phyloP scores from a whole-genome alignment of 139 green algal genomes.

The Tetradesmus lagerheimii region DNA sequence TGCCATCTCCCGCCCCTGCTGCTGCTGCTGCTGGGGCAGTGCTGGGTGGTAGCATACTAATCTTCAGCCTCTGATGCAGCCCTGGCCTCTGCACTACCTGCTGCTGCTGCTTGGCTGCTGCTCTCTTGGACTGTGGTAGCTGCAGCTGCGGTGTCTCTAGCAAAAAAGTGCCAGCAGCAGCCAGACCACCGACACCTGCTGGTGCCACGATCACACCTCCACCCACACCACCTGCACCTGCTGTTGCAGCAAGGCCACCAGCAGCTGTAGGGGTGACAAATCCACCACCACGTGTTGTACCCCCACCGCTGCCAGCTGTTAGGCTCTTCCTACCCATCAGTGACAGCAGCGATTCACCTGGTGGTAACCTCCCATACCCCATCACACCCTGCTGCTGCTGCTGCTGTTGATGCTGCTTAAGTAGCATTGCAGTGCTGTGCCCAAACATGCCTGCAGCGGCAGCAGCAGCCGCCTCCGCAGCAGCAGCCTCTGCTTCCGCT shows the following conservation, averaged over 20 bases:
- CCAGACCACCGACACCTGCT: background rate
- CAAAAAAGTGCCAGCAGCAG: background rate
- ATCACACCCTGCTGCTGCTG: background rate
- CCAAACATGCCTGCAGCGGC: background rate
- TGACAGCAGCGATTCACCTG: background rate
- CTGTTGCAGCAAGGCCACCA: background rate
- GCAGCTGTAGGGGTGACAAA: background rate
- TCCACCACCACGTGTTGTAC: background rate
- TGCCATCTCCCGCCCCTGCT: background rate
- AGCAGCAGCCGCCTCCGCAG: background rate
- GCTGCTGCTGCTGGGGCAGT: constrained; percentile 31
- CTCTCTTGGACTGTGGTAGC: background rate
- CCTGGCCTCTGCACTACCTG: background rate
- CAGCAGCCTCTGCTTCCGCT: background rate
- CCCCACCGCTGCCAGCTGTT: background rate
- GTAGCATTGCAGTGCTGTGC: background rate
- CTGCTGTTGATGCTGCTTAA: constrained; percentile 22
- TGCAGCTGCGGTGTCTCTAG: background rate
- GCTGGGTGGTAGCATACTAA: background rate
- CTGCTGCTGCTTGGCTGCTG: background rate
- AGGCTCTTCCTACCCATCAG: background rate
- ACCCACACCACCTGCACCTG: background rate
- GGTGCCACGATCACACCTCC: background rate
- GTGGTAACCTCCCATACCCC: background rate
- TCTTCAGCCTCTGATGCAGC: background rate